phyloP scores from a whole-genome alignment of 768 basidiomycete genomes.

The Termitomyces sp. region DNA sequence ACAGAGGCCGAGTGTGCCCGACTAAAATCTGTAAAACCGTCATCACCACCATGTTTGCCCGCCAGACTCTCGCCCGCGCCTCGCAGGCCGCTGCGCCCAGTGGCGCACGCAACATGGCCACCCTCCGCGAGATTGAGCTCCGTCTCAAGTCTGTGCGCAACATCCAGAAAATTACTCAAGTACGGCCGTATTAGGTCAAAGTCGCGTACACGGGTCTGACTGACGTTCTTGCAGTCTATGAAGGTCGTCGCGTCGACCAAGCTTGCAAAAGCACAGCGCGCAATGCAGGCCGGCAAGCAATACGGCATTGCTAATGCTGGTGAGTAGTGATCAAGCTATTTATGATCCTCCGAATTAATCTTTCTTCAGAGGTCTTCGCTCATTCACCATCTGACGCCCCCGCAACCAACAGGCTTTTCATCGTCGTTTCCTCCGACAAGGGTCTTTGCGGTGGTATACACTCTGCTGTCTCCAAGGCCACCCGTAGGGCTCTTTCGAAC shows the following conservation, averaged over 20 bases:
- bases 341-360: background rate
- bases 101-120: conserved; percentile 86
- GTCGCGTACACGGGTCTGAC: conserved; percentile 1
- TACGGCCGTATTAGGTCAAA: conserved; percentile 27
- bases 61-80: conserved; percentile 38
- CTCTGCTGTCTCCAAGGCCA: conserved; percentile 90
- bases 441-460: conserved; percentile 99
- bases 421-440: conserved; percentile 96
- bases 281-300: conserved; percentile 86
- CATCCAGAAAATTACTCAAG: conserved; percentile 99
- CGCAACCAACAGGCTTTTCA: conserved; percentile 77
- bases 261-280: conserved; percentile 90
- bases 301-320: conserved; percentile 92
- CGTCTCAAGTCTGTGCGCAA: conserved; percentile 95
- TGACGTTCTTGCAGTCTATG: conserved; percentile 64
- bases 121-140: conserved; percentile 94
- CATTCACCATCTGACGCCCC: conserved; percentile 66
- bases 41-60: conserved; percentile 37
- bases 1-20: conserved; percentile 35
- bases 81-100: conserved; percentile 38
- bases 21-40: conserved; percentile 17
- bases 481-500: conserved; percentile 65
- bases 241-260: conserved; percentile 99
- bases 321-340: conserved; percentile 28
- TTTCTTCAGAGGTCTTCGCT: conserved; percentile 75